Percentiles rank a stretch among this genome's conserved stretches.
phyloP scores from a whole-genome alignment of 768 basidiomycete species.

The Boletus rex-veris region DNA sequence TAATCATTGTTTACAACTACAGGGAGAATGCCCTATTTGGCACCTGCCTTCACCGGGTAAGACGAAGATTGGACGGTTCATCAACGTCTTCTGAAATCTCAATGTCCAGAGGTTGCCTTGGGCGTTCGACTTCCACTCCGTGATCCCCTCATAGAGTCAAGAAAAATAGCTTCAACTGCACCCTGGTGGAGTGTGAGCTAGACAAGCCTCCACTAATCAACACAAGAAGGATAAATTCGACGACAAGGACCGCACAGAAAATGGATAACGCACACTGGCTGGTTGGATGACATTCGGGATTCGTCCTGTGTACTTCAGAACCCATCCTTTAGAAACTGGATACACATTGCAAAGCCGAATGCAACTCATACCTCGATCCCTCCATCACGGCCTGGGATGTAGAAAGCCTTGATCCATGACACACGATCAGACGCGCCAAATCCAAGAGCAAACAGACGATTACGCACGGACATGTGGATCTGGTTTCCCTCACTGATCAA shows the following conservation, averaged over 20 bases:
- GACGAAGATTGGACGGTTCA: conserved; percentile 31
- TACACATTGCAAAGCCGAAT: not conserved
- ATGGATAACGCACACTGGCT: conserved; percentile 59
- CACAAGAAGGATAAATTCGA: not conserved
- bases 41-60: conserved; percentile 29
- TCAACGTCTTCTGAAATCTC: conserved; percentile 35
- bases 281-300: conserved; percentile 57
- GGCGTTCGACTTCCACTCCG: conserved; percentile 37
- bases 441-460: not conserved
- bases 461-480: conserved; percentile 60
- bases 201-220: not conserved
- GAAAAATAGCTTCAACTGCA: conserved; percentile 38
- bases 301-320: conserved; percentile 56
- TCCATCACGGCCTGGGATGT: conserved; percentile 56
- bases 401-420: conserved; percentile 56
- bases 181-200: conserved; percentile 39
- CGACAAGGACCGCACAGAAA: conserved; percentile 43
- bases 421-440: not conserved
- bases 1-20: not conserved
- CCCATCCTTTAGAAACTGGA: not conserved
- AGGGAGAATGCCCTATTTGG: not conserved
- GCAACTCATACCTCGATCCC: conserved; percentile 50
- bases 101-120: conserved; percentile 29
- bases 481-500: conserved; percentile 60
- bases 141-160: conserved; percentile 35